Conservation (phyloP, 495 filamentous ascomycete genomes). For the Rhypophila decipiens region DNA sequence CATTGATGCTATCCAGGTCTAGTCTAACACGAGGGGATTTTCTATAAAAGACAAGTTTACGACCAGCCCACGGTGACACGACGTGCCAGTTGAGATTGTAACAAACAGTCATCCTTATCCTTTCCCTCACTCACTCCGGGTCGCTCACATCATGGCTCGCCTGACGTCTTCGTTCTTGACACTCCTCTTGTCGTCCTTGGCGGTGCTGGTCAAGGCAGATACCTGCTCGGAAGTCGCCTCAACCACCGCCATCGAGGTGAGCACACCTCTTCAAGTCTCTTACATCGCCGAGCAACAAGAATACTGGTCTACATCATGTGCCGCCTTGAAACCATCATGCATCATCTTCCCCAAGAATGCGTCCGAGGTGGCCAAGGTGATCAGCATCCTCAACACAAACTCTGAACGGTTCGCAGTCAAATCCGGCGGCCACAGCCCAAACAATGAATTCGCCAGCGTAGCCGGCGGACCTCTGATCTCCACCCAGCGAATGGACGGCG, state of each 20-base stretch:
- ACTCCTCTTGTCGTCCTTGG: background rate
- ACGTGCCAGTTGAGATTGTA: no score
- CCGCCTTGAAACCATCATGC: conserved; percentile 39
- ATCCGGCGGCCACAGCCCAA: conserved; percentile 46
- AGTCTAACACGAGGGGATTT: no score
- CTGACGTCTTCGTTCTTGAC: no score
- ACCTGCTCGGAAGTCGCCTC: conserved; percentile 25
- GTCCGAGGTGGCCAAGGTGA: conserved; percentile 29
- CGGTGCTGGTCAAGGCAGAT: conserved; percentile 12
- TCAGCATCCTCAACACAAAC: conserved; percentile 25
- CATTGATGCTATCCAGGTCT: no score
- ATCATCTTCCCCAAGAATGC: conserved; percentile 37
- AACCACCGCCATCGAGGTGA: conserved; percentile 29
- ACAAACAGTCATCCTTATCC: no score
- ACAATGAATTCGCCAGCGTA: conserved; percentile 48
- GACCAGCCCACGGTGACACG: no score
- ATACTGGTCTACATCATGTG: conserved; percentile 42
- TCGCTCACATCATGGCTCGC: no score
- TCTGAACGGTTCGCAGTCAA: conserved; percentile 45
- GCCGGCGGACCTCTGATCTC: conserved; percentile 49
- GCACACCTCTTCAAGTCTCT: conserved; percentile 18
- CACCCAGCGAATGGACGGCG: conserved; percentile 36
- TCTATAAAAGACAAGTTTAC: no score
- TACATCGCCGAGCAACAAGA: conserved; percentile 35
- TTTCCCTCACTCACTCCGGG: no score